Evolutionary conservation across 163 green algal species (phyloP).

Genomic region (Smithsoniella earleae): DNA sequence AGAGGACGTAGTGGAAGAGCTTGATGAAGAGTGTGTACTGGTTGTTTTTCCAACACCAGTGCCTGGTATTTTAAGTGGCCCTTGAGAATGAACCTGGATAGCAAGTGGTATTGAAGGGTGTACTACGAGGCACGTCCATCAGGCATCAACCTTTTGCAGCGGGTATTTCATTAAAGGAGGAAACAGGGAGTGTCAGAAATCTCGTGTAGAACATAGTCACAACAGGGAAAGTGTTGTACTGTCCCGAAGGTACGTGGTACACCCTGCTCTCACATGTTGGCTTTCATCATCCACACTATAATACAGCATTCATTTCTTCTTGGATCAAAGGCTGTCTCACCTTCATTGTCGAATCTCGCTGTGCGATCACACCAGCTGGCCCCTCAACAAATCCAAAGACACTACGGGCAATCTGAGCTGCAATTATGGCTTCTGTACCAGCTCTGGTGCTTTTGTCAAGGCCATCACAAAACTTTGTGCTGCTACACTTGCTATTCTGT

Average conservation of each 20-base stretch:
- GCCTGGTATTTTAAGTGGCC: neutral
- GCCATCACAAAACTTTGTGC: neutral
- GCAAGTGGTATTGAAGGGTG: neutral
- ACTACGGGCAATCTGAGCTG: conserved; percentile 16
- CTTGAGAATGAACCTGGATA: neutral
- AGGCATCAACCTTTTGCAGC: neutral
- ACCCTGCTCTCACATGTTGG: neutral
- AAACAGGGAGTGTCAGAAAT: neutral
- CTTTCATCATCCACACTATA: neutral
- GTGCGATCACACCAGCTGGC: neutral
- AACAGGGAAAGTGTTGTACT: too few relatives aligned
- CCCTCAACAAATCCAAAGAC: conserved; percentile 25
- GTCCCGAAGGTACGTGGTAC: too few relatives aligned
- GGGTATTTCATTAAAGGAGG: neutral
- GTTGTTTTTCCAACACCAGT: conserved; percentile 8
- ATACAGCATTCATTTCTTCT: neutral
- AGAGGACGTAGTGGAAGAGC: neutral
- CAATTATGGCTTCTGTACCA: neutral
- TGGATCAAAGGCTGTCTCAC: neutral
- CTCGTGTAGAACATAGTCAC: neutral
- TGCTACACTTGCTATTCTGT: neutral
- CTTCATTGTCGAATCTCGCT: neutral
- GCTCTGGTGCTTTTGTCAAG: neutral
- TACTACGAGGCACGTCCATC: neutral
- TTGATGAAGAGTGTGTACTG: neutral